Base-by-base conservation (phyloP, 148 eudicot species). In the Nepenthes gracilis region DNA sequence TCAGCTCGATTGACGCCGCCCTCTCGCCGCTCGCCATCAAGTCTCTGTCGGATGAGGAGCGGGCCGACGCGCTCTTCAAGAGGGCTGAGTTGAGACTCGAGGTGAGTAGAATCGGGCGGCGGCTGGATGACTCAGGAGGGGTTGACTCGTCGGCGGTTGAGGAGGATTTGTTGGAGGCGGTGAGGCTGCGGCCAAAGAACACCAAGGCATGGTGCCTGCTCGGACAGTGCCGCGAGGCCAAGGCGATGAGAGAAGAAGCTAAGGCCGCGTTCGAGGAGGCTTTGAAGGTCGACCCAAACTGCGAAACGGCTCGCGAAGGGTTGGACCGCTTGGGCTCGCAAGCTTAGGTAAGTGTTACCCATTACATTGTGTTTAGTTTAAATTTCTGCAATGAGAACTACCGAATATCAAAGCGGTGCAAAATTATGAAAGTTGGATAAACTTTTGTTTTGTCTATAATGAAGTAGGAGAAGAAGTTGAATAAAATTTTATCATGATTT, bases 141-240 rank as follows among this genome's bases (percentile, higher is more conserved):
- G 59, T 70, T 5, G 87, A 82, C 54, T 66, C 72, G 60, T 80
- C 55, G 52, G 81, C 72, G 60, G 81, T 66, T 32, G 82, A 55
- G 55, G 81, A 72, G 10, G 97, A 90, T 61, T 61, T 90, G 76
- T 71, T 76, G 13, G 85, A 84, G 60, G 85, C 87, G 67, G 83
- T 90, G 57, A 72, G 33, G 78, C 9, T 90, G 69, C 78, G 62
- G 58, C 66, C 38, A 1, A 85, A 78, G 37, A 83, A 78, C 49
- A 75, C 57, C 2, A 74, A 50, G 62, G 97, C 81, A 4, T 81
- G 82, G 78, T 62, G 78, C 51, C 38, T 81, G 65, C 59, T 87
- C 49, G 97, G 89, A 0, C 78, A 72, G 63, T 87, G 89, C 38
- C 83, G 82, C 35, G 83, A 81, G 70, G 87, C 68, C 57, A 70